These are phyloP conservation scores for Heterobasidion parviporum DNA, from an alignment of 1,284 basidiomycete genomes.

Conservation along the genomic window DNA sequence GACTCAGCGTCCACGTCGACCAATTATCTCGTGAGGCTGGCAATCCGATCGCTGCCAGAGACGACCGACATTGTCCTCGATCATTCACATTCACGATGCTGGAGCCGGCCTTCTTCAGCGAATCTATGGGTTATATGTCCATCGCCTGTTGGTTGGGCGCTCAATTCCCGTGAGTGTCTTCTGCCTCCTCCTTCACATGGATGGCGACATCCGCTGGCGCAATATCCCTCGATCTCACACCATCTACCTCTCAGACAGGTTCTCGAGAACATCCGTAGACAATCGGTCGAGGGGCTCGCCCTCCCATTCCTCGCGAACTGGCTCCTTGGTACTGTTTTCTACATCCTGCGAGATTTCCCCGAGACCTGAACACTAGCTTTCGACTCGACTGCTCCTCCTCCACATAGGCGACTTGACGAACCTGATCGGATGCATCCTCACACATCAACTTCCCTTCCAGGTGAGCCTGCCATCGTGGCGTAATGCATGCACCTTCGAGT, in stretches of 20 bases:
- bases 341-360: background rate
- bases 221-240: conserved; percentile 1
- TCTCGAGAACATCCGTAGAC: conserved; percentile 65
- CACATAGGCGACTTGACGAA: conserved; percentile 82
- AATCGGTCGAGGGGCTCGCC: conserved; percentile 81
- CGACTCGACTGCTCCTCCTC: conserved; percentile 17
- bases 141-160: conserved; percentile 88
- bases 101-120: conserved; percentile 21
- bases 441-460: conserved; percentile 91
- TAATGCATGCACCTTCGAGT: conserved; percentile 7
- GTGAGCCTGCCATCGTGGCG: conserved; percentile 31
- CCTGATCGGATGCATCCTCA: conserved; percentile 83
- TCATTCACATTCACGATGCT: conserved; percentile 1
- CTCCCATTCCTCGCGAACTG: conserved; percentile 87
- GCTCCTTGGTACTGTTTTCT: conserved; percentile 61
- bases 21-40: no score
- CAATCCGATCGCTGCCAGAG: no score
- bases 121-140: conserved; percentile 63
- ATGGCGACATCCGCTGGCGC: conserved; percentile 9
- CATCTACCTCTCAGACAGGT: conserved; percentile 52
- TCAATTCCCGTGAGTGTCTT: conserved; percentile 75
- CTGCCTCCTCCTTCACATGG: conserved; percentile 2
- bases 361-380: conserved; percentile 34
- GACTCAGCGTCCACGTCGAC: no score
- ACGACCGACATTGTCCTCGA: background rate